Evolutionary conservation across 345 rosid genomes (phyloP).

Genomic region (Eucalyptus dawsonii): DNA sequence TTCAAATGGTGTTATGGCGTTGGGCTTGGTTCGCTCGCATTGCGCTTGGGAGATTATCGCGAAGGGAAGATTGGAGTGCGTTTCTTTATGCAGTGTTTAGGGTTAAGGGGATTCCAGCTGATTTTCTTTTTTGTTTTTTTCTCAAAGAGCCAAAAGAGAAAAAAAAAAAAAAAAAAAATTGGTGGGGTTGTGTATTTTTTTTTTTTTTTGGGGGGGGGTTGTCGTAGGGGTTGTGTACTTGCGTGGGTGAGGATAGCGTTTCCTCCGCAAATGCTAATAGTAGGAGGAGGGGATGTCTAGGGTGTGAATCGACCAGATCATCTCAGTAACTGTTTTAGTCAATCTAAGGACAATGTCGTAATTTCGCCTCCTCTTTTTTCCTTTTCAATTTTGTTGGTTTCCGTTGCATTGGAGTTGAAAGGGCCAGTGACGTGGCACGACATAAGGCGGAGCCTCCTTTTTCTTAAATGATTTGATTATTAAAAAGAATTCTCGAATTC

Average conservation of each 20-base stretch:
- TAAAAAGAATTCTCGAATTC: background rate
- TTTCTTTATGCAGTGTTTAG: background rate
- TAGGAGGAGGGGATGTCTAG: background rate
- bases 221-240: background rate
- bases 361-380: background rate
- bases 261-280: conserved; percentile 9
- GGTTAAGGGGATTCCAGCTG: background rate
- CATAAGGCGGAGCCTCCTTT: background rate
- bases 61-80: background rate
- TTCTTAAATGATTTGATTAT: background rate
- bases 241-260: conserved; percentile 8
- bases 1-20: background rate
- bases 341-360: conserved; percentile 11
- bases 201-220: fast-evolving
- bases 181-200: background rate
- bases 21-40: background rate
- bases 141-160: background rate
- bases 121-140: background rate
- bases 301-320: conserved; percentile 7
- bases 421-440: background rate
- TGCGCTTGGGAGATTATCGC: background rate
- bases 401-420: background rate
- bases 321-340: background rate
- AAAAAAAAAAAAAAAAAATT: background rate
- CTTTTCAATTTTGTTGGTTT: background rate